Percentiles rank a stretch among this genome's conserved stretches.
Evolutionary conservation across 306 rosid genomes (phyloP).

Genomic region (Crataegus laevigata): DNA sequence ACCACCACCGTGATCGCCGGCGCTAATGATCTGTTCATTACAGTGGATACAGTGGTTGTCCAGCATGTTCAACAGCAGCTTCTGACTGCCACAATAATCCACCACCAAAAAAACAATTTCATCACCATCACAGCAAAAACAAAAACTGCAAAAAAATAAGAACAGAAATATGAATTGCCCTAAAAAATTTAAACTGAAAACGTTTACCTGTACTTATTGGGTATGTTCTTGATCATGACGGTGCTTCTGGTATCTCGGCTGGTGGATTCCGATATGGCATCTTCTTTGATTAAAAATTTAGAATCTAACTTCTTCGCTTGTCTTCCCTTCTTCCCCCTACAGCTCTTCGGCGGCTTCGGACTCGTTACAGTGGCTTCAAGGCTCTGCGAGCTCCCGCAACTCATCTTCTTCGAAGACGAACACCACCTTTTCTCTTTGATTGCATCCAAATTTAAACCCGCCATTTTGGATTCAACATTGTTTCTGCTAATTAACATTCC

Average conservation of each 20-base stretch:
- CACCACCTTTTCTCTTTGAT: slow-evolving; percentile 21
- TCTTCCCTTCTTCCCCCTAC: slow-evolving; percentile 50
- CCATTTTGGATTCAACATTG: slow-evolving; percentile 21
- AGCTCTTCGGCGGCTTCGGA: slow-evolving; percentile 20
- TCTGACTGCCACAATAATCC: slow-evolving; percentile 46
- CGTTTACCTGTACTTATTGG: slow-evolving; percentile 77
- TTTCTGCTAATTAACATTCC: neutral
- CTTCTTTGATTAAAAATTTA: slow-evolving; percentile 57
- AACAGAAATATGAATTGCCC: no score
- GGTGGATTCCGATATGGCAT: slow-evolving; percentile 33
- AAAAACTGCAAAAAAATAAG: neutral
- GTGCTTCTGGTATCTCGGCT: slow-evolving; percentile 68
- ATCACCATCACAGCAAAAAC: neutral
- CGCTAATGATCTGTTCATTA: slow-evolving; percentile 58
- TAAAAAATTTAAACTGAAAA: neutral
- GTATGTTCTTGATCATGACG: slow-evolving; percentile 93
- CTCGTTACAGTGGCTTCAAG: neutral
- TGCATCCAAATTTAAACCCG: slow-evolving; percentile 24
- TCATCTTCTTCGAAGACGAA: slow-evolving; percentile 2
- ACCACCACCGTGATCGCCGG: slow-evolving; percentile 18
- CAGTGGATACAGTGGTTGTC: slow-evolving; percentile 93
- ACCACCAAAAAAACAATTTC: neutral
- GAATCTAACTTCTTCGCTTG: slow-evolving; percentile 49
- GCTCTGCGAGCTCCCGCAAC: neutral
- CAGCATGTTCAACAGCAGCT: slow-evolving; percentile 80